Base-by-base conservation (phyloP, 2,329 filamentous ascomycete genomes). In the Cyphellophora europaea region DNA sequence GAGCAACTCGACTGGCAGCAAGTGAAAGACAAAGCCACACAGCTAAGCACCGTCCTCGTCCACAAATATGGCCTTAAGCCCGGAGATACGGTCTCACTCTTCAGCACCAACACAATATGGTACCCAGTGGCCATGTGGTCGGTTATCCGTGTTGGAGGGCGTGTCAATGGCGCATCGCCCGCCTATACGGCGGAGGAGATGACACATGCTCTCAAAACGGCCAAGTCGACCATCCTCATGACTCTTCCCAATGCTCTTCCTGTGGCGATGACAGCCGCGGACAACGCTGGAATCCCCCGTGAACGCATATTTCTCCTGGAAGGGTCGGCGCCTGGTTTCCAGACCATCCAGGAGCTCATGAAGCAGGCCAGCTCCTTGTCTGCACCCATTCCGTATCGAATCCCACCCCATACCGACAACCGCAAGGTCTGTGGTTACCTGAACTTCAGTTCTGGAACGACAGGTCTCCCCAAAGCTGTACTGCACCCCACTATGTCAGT, bases 101-200 rank as follows among this genome's bases (percentile, higher is more conserved):
- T 79, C 56, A 70, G 67, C 35, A 70, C 70, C 14, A 82, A 82
- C 48, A 76, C 71, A 8, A 71, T 81, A 34, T 80, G 74, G 74
- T 80, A 79, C 47, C 76, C 77, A 0, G 69, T 79, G 4, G 74
- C 71, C 10, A 72, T 79, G 63, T 66, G 74, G 37, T 68, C 69
- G 0, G 66, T 69, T 2, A 58, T 75, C 5, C 64, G 69, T 10
- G 63, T 61, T 5, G 71, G 65, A 43, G 76, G 70, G 5, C 65
- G 74, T 18, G 71, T 79, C 1, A 74, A 67, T 3, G 77, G 77
- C 2, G 77, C 75, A 0, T 74, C 67, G 11, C 77, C 77, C 0
- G 77, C 75, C 1, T 82, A 81, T 53, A 79, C 73, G 16, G 63
- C 73, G 11, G 77, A 82, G 32, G 78, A 82, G 46, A 79, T 82